These are phyloP conservation scores for Gaultheria prostrata DNA, from an alignment of 148 eudicot genomes.

Conservation along the genomic window DNA sequence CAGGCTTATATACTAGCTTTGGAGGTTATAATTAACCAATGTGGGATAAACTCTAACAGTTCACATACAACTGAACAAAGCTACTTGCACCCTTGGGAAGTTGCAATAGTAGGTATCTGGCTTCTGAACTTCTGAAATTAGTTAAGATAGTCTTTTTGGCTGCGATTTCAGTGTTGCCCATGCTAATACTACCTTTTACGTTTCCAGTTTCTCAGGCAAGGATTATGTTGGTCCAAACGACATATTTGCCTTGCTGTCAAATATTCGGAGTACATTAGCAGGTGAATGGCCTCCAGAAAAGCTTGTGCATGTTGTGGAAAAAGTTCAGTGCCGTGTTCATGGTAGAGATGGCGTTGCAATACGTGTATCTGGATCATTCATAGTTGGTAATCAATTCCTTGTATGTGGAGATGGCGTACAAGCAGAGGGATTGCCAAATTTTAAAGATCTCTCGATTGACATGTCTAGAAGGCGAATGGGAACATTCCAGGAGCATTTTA, in stretches of 20 bases:
- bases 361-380: conserved; percentile 82
- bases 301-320: conserved; percentile 91
- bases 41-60: no score
- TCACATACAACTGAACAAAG: not conserved
- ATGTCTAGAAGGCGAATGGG: conserved; percentile 63
- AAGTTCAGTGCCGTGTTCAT: conserved; percentile 82
- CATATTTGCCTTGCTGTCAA: conserved; percentile 48
- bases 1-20: no score
- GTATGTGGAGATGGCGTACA: conserved; percentile 93
- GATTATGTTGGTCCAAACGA: conserved; percentile 53
- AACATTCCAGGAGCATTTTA: conserved; percentile 82
- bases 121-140: not conserved
- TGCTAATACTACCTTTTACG: conserved; percentile 11
- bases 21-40: no score
- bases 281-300: conserved; percentile 91
- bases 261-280: conserved; percentile 67
- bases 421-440: conserved; percentile 87
- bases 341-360: conserved; percentile 75
- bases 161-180: not conserved
- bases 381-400: conserved; percentile 76
- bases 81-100: not conserved
- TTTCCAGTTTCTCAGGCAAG: conserved; percentile 69
- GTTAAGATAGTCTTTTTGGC: not conserved
- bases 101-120: not conserved
- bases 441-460: conserved; percentile 72